These are phyloP conservation scores for Westerdykella ornata DNA, from an alignment of 2,329 filamentous ascomycete species.

Conservation along the genomic window DNA sequence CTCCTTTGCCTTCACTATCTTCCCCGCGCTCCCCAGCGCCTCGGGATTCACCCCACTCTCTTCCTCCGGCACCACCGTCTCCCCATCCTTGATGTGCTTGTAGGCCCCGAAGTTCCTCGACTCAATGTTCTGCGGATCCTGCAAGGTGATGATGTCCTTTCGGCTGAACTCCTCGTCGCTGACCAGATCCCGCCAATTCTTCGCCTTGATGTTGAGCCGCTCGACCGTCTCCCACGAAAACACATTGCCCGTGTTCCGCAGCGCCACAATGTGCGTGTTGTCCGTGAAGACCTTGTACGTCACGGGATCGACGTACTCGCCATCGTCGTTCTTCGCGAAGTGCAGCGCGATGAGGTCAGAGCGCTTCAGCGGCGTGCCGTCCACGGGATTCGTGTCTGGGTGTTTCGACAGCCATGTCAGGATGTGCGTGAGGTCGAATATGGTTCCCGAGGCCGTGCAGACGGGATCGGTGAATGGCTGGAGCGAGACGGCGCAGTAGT, in stretches of 20 bases:
- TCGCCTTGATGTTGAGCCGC: slow-evolving; percentile 90
- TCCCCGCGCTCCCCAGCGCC: slow-evolving; percentile 70
- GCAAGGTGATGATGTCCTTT: slow-evolving; percentile 89
- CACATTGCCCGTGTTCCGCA: slow-evolving; percentile 83
- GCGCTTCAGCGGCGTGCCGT: slow-evolving; percentile 69
- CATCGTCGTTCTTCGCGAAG: slow-evolving; percentile 85
- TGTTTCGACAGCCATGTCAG: slow-evolving; percentile 90
- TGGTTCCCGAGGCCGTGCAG: slow-evolving; percentile 77
- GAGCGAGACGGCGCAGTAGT: slow-evolving; percentile 92
- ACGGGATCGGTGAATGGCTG: slow-evolving; percentile 94
- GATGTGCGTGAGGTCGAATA: slow-evolving; percentile 94
- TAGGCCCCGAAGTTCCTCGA: slow-evolving; percentile 78
- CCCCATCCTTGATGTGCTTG: slow-evolving; percentile 82
- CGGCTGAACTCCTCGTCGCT: slow-evolving; percentile 80
- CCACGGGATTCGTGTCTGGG: slow-evolving; percentile 84
- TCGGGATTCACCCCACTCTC: slow-evolving; percentile 67
- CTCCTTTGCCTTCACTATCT: slow-evolving; percentile 85
- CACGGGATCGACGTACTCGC: slow-evolving; percentile 89
- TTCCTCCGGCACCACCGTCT: slow-evolving; percentile 63
- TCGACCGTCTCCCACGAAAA: slow-evolving; percentile 96
- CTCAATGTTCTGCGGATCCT: slow-evolving; percentile 87
- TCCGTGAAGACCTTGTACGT: slow-evolving; percentile 97
- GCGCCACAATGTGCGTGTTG: slow-evolving; percentile 91
- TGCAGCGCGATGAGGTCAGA: slow-evolving; percentile 84
- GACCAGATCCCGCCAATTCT: slow-evolving; percentile 89